Evolutionary conservation across 1,284 basidiomycete genomes (phyloP).

Genomic region (Microbotryum lychnidis-dioicae): DNA sequence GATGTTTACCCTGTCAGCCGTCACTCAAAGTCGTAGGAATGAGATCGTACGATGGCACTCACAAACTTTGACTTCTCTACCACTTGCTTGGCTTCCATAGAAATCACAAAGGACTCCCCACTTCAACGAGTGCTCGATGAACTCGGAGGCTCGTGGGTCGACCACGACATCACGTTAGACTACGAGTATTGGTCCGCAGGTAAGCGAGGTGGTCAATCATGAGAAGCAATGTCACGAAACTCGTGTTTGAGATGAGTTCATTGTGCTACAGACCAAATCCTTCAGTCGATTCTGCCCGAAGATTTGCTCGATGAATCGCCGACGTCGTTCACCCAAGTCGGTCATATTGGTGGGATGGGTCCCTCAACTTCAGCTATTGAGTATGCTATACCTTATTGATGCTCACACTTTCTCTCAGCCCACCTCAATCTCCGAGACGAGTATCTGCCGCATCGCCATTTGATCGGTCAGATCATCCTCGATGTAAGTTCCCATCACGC

Average conservation of each 20-base stretch:
- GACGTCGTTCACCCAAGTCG: slow-evolving; percentile 75
- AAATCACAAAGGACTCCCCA: no score
- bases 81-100: no score
- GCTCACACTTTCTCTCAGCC: slow-evolving; percentile 35
- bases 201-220: slow-evolving; percentile 39
- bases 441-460: slow-evolving; percentile 80
- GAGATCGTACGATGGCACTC: no score
- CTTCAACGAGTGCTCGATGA: no score
- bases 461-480: slow-evolving; percentile 84
- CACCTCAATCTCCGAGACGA: slow-evolving; percentile 87
- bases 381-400: not conserved
- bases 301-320: slow-evolving; percentile 69
- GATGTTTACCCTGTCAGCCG: no score
- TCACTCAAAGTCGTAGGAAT: no score
- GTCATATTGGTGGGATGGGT: slow-evolving; percentile 67
- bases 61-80: no score
- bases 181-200: slow-evolving; percentile 82
- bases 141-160: slow-evolving; percentile 6
- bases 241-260: not conserved
- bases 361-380: slow-evolving; percentile 40
- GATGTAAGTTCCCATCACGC: slow-evolving; percentile 54
- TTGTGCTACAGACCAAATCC: slow-evolving; percentile 64
- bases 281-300: slow-evolving; percentile 68
- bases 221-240: not conserved
- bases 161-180: slow-evolving; percentile 56